These are phyloP conservation scores for Golubevia sp. DNA, from an alignment of 1,284 basidiomycete genomes.

Conservation along the genomic window DNA sequence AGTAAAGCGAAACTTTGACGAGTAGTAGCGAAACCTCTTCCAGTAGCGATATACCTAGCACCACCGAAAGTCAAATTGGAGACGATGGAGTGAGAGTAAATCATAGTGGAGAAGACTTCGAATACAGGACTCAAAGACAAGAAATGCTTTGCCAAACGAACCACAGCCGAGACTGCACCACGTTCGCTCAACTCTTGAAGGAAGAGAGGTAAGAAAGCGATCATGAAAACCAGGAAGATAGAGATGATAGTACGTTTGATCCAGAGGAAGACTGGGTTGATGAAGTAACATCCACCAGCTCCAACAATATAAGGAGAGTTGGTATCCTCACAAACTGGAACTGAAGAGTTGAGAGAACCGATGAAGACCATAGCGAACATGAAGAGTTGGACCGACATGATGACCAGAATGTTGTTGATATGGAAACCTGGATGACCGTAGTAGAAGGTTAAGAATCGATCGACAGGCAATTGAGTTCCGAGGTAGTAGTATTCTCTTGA, in stretches of 20 bases:
- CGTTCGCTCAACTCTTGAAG: conserved; percentile 60
- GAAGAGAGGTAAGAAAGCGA: conserved; percentile 61
- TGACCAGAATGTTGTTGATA: conserved; percentile 93
- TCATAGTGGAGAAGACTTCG: conserved; percentile 61
- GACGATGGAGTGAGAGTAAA: conserved; percentile 61
- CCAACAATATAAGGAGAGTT: conserved; percentile 56
- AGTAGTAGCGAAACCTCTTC: conserved; percentile 60
- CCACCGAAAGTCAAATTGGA: conserved; percentile 60
- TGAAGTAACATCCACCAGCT: conserved; percentile 57
- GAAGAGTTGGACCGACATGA: conserved; percentile 59
- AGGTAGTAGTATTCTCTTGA: conserved; percentile 99
- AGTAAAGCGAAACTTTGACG: conserved; percentile 56
- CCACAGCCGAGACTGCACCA: conserved; percentile 53
- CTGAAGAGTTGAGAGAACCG: conserved; percentile 55
- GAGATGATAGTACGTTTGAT: conserved; percentile 61
- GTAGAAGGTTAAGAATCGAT: conserved; percentile 99
- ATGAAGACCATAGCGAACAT: conserved; percentile 61
- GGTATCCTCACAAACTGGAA: conserved; percentile 50
- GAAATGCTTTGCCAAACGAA: conserved; percentile 60
- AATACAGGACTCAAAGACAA: conserved; percentile 56
- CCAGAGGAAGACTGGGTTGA: conserved; percentile 59
- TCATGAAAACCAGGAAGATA: conserved; percentile 62
- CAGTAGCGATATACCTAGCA: conserved; percentile 61
- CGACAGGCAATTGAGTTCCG: conserved; percentile 96
- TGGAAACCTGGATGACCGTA: conserved; percentile 99